Conservation (phyloP, 495 filamentous ascomycete species). For the Clohesyomyces aquaticus region DNA sequence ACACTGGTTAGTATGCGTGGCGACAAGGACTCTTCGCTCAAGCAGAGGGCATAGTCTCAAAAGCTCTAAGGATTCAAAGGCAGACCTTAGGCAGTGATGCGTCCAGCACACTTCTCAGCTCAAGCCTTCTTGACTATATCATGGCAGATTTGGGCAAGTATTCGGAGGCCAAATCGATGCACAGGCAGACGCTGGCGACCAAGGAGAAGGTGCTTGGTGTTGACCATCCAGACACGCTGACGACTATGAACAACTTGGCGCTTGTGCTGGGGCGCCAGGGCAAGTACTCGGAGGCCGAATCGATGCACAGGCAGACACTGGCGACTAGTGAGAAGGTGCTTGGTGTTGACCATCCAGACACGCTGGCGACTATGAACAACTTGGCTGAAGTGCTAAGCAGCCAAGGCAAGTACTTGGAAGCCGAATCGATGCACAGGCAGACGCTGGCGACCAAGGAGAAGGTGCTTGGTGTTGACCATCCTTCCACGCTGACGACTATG, state of each 20-base stretch:
- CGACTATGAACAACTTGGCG: slow-evolving; percentile 15
- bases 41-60: slow-evolving; percentile 21
- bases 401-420: no score
- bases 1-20: slow-evolving; percentile 22
- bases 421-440: no score
- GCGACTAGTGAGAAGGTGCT: no score
- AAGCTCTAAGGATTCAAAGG: slow-evolving; percentile 33
- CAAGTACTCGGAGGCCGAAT: no score
- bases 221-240: slow-evolving; percentile 14
- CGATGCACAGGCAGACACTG: no score
- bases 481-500: no score
- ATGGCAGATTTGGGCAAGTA: slow-evolving; percentile 24
- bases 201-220: slow-evolving; percentile 9
- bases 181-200: slow-evolving; percentile 10
- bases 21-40: slow-evolving; percentile 19
- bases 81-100: slow-evolving; percentile 37
- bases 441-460: no score
- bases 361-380: no score
- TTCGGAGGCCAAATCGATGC: slow-evolving; percentile 36
- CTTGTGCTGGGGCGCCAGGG: no score
- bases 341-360: no score
- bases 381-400: no score
- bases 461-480: no score
- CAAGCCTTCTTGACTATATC: slow-evolving; percentile 15
- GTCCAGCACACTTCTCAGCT: slow-evolving; percentile 26